Evolutionary conservation across 768 basidiomycete species (phyloP), one percentile per base, ranked within the genome.

Genomic region (Cystobasidium onofrii): DNA sequence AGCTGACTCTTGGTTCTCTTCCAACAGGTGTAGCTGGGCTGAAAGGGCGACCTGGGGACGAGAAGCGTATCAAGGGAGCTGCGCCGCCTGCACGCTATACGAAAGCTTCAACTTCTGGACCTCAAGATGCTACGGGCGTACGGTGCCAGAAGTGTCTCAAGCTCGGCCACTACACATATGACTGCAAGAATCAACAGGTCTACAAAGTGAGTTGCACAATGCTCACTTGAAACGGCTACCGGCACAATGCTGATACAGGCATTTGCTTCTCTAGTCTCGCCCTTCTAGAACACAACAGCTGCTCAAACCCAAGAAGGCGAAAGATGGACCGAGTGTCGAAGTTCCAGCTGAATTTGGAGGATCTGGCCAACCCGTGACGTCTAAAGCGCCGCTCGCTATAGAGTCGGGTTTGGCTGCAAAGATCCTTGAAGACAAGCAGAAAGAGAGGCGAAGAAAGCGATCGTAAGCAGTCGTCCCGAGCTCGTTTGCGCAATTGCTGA

Each of bases 211-310:
- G 65, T 20, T 6, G 27, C 12, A 60, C 6, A 2, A 2, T 27
- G 18, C 41, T 67, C 3, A 10, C 27, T 20, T 67, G 17, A 29
- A 10, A 12, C n/a, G n/a, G n/a, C n/a, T n/a, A n/a, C 2, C 23
- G 39, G 13, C 39, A 43, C 6, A 7, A 13, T 18, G 10, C 39
- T 41, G 31, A 25, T 13, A 7, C 10, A 3, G 9, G 23, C 20
- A 7, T 15, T 12, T 64, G 18, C 36, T 64, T 67, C 44, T 29
- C 39, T 25, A 67, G 65, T 87, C 90, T 13, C 85, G 94, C n/a
- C 93, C 93, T 1, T 92, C 91, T 41, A 86, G 92, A 50, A 91
- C 91, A 1, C 86, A 92, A 77, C 87, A 88, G 80, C 85, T 97
- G 18, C 89, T 92, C 78, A 90, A 91, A 70, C 91, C 91, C 1